Evolutionary conservation across 106 monocot genomes (phyloP), one percentile per base, ranked within the genome.

Genomic region (Apostasia shenzhenica): DNA sequence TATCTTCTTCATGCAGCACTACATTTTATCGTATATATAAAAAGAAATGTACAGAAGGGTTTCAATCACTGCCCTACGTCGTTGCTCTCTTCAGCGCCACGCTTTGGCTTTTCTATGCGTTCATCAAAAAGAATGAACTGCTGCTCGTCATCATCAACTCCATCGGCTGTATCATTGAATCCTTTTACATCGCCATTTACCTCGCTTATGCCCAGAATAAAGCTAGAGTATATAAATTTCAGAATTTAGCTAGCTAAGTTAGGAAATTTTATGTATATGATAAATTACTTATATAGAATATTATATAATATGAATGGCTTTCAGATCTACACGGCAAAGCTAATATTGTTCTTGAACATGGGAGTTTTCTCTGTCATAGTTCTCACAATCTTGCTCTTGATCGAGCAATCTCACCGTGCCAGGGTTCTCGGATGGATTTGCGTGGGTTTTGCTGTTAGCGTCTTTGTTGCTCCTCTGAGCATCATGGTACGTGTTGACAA

Each of bases 141-240:
- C 82, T 94, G 43, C 82, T 94, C 6, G 74, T 94, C 75, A 85
- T 84, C 73, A 90, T 94, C 68, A 94, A 90, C 72, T 69, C 80
- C 0, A 57, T 69, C 2, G 90, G 94, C 4, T 87, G 86, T 62
- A 54, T 87, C 48, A 85, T 90, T 11, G 87, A 94, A 75, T 75
- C 71, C 38, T 13, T 87, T 11, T 94, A 90, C 79, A 73, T 90
- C 46, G 9, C 64, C 61, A 50, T 87, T 58, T 94, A 81, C 69
- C 57, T 94, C 13, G 41, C 45, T 5, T 94, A 78, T 55, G 94
- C 90, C 2, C 67, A 72, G 6, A 84, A 58, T 56, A 73, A 76
- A 14, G 67, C 76, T 13, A 85, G 71, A 68, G 92, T 85, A 71
- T 11, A 47, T 58, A 59, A 1, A 11, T 7, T 6, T 4, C 41